Conservation (phyloP, 257 asterid genomes). For the Solanum pennellii region DNA sequence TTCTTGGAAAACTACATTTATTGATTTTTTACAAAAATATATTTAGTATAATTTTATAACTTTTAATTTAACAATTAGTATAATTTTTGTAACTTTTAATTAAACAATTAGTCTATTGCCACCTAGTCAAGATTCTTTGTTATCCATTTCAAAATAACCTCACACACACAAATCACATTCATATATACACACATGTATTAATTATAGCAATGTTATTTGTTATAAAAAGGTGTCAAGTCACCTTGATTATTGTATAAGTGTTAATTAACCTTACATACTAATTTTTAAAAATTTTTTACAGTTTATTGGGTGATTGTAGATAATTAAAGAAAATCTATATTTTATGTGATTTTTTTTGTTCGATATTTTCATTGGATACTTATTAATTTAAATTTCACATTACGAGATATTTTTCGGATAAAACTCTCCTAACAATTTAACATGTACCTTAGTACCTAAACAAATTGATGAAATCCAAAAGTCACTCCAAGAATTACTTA, state of each 20-base stretch:
- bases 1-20: neutral
- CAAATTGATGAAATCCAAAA: neutral
- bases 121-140: neutral
- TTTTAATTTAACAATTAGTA: neutral
- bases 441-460: neutral
- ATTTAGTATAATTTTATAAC: neutral
- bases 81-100: neutral
- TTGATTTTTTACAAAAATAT: neutral
- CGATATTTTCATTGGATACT: neutral
- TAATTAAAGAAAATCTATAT: neutral
- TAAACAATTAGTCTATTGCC: neutral
- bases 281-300: no score
- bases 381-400: no score
- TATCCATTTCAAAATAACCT: neutral
- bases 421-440: neutral
- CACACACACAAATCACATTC: neutral
- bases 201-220: neutral
- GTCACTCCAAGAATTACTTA: neutral
- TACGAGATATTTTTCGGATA: no score
- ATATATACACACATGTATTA: neutral
- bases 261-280: fast-evolving
- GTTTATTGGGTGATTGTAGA: neutral
- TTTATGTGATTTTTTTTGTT: no score
- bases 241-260: neutral
- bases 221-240: neutral